A percentile compares a stretch with the other conserved stretches of the same genome.
These are phyloP conservation scores for Phoenix dactylifera DNA, from an alignment of 176 grass and related monocot genomes.

Conservation along the genomic window DNA sequence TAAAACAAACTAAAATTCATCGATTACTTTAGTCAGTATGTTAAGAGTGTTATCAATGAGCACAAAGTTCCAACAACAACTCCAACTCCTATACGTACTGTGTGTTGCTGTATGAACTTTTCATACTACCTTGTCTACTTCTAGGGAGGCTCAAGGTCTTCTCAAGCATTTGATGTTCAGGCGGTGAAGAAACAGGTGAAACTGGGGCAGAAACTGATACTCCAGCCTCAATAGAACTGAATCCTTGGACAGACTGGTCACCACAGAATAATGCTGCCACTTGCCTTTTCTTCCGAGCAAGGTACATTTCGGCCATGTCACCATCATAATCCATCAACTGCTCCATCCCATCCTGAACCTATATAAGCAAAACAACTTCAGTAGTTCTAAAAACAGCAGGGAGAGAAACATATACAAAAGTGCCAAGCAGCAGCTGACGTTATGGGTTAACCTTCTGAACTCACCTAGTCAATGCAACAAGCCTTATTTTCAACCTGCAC, in stretches of 20 bases:
- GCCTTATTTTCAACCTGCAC: constrained; percentile 70
- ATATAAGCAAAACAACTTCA: neutral
- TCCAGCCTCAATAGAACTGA: constrained; percentile 32
- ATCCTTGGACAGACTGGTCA: constrained; percentile 41
- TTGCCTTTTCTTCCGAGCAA: constrained; percentile 68
- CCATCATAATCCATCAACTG: constrained; percentile 88
- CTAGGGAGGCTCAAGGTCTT: constrained; percentile 50
- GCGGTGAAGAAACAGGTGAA: constrained; percentile 54
- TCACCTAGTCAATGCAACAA: constrained; percentile 73
- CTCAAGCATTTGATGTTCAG: constrained; percentile 38
- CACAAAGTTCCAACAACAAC: constrained; percentile 89
- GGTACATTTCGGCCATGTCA: constrained; percentile 98
- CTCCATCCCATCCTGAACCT: constrained; percentile 93
- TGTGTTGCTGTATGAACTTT: constrained; percentile 50
- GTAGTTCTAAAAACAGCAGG: no score
- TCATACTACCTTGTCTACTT: constrained; percentile 54
- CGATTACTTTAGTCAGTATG: constrained; percentile 67
- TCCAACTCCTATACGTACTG: constrained; percentile 65
- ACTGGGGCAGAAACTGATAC: constrained; percentile 64
- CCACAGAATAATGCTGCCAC: constrained; percentile 49
- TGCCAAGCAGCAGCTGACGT: neutral
- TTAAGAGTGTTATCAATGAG: constrained; percentile 70
- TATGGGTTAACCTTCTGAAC: constrained; percentile 65
- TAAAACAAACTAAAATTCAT: neutral
- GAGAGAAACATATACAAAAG: no score